Evolutionary conservation across 345 rosid species (phyloP).

Genomic region (Citrus australasica): DNA sequence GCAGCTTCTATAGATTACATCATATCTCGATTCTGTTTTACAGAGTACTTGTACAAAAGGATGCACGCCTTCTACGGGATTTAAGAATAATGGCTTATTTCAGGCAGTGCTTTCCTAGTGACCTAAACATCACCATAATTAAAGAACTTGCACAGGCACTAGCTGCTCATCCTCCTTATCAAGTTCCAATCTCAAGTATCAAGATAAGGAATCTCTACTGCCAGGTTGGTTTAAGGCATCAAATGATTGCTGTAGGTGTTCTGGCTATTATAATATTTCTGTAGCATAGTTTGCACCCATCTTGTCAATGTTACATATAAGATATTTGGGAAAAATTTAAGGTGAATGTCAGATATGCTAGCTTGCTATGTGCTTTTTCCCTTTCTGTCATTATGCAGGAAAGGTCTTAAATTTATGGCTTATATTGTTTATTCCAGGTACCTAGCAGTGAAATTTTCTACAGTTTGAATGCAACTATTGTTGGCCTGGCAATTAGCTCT

Average conservation of each 20-base stretch:
- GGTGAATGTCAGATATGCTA: slow-evolving; percentile 5
- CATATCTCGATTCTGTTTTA: slow-evolving; percentile 3
- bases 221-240: slow-evolving; percentile 49
- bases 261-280: neutral
- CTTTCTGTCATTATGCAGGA: neutral
- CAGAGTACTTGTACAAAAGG: slow-evolving; percentile 64
- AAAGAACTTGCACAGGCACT: slow-evolving; percentile 86
- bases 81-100: slow-evolving; percentile 75
- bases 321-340: neutral
- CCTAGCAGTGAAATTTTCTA: slow-evolving; percentile 59
- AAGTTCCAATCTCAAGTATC: slow-evolving; percentile 74
- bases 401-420: slow-evolving; percentile 11
- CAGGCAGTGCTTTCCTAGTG: slow-evolving; percentile 70
- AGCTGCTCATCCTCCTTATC: slow-evolving; percentile 82
- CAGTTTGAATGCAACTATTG: slow-evolving; percentile 81
- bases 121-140: slow-evolving; percentile 53
- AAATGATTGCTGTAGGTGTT: neutral
- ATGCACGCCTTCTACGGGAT: slow-evolving; percentile 74
- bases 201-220: slow-evolving; percentile 76
- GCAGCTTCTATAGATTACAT: slow-evolving; percentile 5
- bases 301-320: neutral
- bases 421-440: slow-evolving; percentile 43
- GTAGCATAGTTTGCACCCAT: neutral
- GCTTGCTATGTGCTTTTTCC: neutral
- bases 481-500: slow-evolving; percentile 79